These are phyloP conservation scores for Salmacisia buchloeana DNA, from an alignment of 1,284 basidiomycete species.

Conservation along the genomic window DNA sequence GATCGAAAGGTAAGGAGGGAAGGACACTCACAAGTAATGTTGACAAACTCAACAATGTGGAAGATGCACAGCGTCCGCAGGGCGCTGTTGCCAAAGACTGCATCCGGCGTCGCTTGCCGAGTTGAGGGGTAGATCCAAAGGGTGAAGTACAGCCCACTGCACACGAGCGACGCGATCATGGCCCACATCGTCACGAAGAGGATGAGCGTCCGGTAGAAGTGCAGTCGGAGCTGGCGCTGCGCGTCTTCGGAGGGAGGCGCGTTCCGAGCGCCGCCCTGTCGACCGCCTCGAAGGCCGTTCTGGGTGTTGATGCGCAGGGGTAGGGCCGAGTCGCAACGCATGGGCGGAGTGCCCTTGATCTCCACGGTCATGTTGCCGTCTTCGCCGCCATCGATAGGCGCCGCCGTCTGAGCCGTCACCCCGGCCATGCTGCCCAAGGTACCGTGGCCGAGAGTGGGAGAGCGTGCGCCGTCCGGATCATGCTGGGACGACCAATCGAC, in stretches of 20 bases:
- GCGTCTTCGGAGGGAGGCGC: background rate
- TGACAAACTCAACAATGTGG: slow-evolving; percentile 2
- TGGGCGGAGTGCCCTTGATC: background rate
- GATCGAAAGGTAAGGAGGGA: background rate
- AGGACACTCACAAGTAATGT: background rate
- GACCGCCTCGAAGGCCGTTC: too few species aligned
- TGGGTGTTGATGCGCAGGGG: background rate
- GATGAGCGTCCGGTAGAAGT: slow-evolving; percentile 1
- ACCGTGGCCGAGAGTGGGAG: too few species aligned
- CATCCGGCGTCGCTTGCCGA: background rate
- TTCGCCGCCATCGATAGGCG: too few species aligned
- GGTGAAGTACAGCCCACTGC: slow-evolving; percentile 1
- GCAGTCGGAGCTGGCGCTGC: background rate
- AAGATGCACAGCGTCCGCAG: background rate
- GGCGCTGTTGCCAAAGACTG: background rate
- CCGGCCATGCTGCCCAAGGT: background rate
- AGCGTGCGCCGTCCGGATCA: background rate
- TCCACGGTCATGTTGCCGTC: too few species aligned
- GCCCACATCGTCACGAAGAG: background rate
- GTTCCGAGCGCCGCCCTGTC: background rate
- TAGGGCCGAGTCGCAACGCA: background rate
- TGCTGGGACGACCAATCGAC: background rate
- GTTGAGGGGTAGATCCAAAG: background rate
- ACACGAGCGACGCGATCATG: background rate
- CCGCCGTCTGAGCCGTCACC: background rate